A percentile compares a stretch with the other conserved stretches of the same genome.
These are phyloP conservation scores for Phytophthora cactorum DNA, from an alignment of 352 stramenopile genomes.

Conservation along the genomic window DNA sequence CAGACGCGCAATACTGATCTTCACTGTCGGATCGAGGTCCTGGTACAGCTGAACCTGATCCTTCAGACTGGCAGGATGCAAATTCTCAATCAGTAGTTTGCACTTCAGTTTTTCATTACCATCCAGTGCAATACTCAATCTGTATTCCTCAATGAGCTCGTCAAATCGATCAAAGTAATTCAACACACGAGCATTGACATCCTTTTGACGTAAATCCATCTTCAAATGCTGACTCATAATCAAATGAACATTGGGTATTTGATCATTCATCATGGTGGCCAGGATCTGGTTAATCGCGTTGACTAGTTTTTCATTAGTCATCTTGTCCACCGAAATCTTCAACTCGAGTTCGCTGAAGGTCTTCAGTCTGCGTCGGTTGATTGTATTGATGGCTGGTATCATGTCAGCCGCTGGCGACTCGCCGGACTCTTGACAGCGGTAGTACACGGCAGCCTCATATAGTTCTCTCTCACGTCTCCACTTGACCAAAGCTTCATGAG, in stretches of 20 bases:
- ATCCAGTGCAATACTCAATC: neutral
- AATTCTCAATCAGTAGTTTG: neutral
- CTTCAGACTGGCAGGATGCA: neutral
- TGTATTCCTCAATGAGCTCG: neutral
- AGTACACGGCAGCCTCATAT: slow-evolving; percentile 4
- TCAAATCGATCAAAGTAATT: slow-evolving; percentile 3
- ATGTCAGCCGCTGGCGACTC: neutral
- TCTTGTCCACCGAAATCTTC: neutral
- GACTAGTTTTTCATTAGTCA: slow-evolving; percentile 1
- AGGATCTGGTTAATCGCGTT: neutral
- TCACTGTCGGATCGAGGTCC: neutral
- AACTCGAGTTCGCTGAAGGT: neutral
- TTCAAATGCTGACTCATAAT: slow-evolving; percentile 2
- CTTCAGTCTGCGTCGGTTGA: neutral
- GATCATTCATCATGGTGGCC: neutral
- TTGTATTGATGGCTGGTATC: neutral
- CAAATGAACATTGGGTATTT: neutral
- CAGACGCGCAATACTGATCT: neutral
- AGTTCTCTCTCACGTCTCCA: slow-evolving; percentile 7
- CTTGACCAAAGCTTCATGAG: slow-evolving; percentile 3
- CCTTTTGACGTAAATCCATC: neutral
- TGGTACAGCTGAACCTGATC: neutral
- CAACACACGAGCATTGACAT: neutral
- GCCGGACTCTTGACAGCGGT: neutral
- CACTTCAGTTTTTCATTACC: neutral